phyloP scores from a whole-genome alignment of 805 yeast genomes.

The Myxozyma lipomycoides region DNA sequence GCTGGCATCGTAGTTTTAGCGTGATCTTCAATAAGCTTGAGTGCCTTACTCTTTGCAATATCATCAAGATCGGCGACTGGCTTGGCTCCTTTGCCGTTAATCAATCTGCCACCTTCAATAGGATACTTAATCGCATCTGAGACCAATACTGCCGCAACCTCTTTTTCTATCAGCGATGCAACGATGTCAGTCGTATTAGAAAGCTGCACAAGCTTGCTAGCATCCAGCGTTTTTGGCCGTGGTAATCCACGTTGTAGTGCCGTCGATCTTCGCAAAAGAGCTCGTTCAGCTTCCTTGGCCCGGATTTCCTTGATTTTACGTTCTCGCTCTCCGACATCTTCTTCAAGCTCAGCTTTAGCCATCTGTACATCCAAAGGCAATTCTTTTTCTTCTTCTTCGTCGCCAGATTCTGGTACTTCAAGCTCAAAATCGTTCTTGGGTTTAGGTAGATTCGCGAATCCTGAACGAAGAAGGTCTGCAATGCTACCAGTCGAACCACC shows the following conservation, averaged over 20 bases:
- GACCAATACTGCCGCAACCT: conserved; percentile 28
- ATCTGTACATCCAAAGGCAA: conserved; percentile 18
- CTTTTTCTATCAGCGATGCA: conserved; percentile 24
- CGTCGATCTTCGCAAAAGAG: conserved; percentile 44
- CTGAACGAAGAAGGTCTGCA: conserved; percentile 12
- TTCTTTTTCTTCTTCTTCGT: conserved; percentile 18
- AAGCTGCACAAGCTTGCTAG: conserved; percentile 3
- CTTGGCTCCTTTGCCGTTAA: conserved; percentile 15
- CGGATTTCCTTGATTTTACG: conserved; percentile 26
- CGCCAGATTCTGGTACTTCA: conserved; percentile 39
- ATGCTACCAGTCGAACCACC: conserved; percentile 4
- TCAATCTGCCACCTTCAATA: conserved; percentile 1
- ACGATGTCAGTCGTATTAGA: conserved; percentile 8
- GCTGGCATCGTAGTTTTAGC: conserved; percentile 5
- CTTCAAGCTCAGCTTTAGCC: conserved; percentile 26
- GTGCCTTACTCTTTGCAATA: conserved; percentile 9
- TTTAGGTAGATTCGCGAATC: conserved; percentile 36
- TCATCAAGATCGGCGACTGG: conserved; percentile 31
- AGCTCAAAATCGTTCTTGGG: conserved; percentile 42
- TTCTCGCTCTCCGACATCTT: conserved; percentile 36
- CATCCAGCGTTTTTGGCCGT: conserved; percentile 26
- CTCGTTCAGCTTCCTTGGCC: conserved; percentile 28
- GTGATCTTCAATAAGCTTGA: conserved; percentile 23
- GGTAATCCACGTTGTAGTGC: conserved; percentile 47
- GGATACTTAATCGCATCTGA: conserved; percentile 35